A percentile compares a stretch with the other conserved stretches of the same genome.
Conservation (phyloP, 768 basidiomycete genomes). For the Lyophyllum decastes region DNA sequence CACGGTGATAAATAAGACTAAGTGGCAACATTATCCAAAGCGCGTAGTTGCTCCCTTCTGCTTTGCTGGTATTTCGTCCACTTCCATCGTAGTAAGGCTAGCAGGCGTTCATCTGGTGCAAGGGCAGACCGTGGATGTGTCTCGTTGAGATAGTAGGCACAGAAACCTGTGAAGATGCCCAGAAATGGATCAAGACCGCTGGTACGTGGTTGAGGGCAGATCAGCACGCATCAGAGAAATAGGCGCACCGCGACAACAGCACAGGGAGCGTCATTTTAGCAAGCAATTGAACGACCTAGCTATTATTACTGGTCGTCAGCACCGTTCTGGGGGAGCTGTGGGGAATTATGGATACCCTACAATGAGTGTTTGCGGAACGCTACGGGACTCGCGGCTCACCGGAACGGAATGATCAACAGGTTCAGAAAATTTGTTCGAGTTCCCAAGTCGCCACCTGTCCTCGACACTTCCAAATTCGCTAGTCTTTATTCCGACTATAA, state of each 20-base stretch:
- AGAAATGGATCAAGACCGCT: slow-evolving; percentile 73
- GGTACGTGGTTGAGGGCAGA: slow-evolving; percentile 4
- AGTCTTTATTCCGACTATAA: not conserved
- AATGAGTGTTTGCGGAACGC: slow-evolving; percentile 5
- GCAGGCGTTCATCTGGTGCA: slow-evolving; percentile 54
- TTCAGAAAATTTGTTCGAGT: slow-evolving; percentile 9
- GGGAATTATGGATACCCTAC: not conserved
- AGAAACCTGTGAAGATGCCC: slow-evolving; percentile 74
- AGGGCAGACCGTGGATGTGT: slow-evolving; percentile 74
- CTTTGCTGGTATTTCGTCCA: slow-evolving; percentile 46
- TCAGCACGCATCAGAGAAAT: not conserved
- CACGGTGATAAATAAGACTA: not conserved
- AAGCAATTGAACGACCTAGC: not conserved
- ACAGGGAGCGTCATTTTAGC: slow-evolving; percentile 43
- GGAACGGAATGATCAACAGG: slow-evolving; percentile 6
- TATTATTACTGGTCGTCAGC: not conserved
- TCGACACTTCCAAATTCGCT: not conserved
- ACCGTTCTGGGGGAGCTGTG: not conserved
- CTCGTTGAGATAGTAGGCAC: slow-evolving; percentile 83
- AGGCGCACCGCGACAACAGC: slow-evolving; percentile 52
- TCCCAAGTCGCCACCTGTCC: not conserved
- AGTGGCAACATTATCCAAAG: slow-evolving; percentile 38
- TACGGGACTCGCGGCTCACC: slow-evolving; percentile 12
- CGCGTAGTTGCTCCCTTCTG: slow-evolving; percentile 35
- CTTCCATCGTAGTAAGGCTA: slow-evolving; percentile 66